Percentiles rank a stretch among this genome's conserved stretches.
Conservation (phyloP, 2,329 filamentous ascomycete genomes). For the Ascochyta koolunga region DNA sequence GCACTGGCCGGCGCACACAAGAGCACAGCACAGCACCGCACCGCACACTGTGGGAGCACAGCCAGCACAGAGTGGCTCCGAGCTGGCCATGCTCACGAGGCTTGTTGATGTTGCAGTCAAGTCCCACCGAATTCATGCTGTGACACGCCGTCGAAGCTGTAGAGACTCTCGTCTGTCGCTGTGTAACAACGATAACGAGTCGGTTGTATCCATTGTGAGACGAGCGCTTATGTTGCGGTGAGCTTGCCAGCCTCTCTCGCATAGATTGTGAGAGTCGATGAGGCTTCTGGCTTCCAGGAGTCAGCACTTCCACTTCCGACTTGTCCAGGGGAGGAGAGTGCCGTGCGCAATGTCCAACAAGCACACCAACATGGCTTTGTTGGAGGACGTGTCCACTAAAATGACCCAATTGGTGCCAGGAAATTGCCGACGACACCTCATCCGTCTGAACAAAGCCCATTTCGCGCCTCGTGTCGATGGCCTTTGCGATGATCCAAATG, state of each 20-base stretch:
- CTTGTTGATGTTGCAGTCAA: slow-evolving; percentile 18
- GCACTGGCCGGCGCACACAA: slow-evolving; percentile 9
- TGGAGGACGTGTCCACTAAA: slow-evolving; percentile 8
- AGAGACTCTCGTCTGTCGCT: slow-evolving; percentile 18
- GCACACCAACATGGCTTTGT: slow-evolving; percentile 18
- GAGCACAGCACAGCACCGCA: slow-evolving; percentile 19
- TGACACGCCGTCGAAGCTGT: slow-evolving; percentile 14
- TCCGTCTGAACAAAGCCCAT: not conserved
- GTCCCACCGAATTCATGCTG: slow-evolving; percentile 11
- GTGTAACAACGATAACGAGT: slow-evolving; percentile 14
- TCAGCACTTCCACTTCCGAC: too few species aligned
- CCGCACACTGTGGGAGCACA: slow-evolving; percentile 8
- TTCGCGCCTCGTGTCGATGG: slow-evolving; percentile 6
- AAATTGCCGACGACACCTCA: slow-evolving; percentile 3
- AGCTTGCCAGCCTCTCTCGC: slow-evolving; percentile 4
- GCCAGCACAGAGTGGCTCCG: slow-evolving; percentile 15
- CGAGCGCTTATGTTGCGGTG: slow-evolving; percentile 19
- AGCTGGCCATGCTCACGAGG: slow-evolving; percentile 13
- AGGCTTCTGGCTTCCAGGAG: slow-evolving; percentile 1
- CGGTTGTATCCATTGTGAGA: slow-evolving; percentile 6
- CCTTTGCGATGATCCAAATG: not conserved
- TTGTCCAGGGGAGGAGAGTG: slow-evolving; percentile 13
- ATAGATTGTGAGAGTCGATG: not conserved
- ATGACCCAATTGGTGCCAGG: slow-evolving; percentile 1
- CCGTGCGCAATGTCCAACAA: slow-evolving; percentile 17